Percentiles rank a stretch among this genome's conserved stretches.
Evolutionary conservation across 441 rosid genomes (phyloP).

Genomic region (Adansonia rubrostipa): DNA sequence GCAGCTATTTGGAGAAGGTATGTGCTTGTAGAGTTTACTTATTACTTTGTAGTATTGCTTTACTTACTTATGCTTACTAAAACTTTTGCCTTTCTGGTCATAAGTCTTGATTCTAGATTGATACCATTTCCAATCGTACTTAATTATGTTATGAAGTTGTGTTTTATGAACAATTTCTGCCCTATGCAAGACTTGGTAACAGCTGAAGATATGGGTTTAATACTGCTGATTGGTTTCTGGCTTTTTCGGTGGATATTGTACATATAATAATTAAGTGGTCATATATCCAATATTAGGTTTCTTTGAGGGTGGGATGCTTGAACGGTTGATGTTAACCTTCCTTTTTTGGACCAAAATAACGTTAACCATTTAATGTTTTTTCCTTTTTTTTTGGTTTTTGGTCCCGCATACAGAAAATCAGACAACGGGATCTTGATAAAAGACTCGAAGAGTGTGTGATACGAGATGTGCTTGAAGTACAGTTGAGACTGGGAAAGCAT

Average conservation of each 20-base stretch:
- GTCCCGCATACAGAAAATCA: conserved; percentile 34
- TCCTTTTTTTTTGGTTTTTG: neutral
- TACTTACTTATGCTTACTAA: neutral
- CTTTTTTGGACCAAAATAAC: too few species aligned
- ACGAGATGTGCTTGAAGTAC: neutral
- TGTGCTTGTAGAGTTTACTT: neutral
- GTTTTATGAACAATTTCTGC: neutral
- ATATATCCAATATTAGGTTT: neutral
- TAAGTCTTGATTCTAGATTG: neutral
- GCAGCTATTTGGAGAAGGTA: conserved; percentile 72
- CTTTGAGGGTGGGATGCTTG: neutral
- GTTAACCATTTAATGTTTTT: neutral
- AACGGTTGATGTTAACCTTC: too few species aligned
- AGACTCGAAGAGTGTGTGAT: neutral
- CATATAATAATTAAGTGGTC: neutral
- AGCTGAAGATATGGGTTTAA: neutral
- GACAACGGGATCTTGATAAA: neutral
- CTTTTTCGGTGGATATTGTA: neutral
- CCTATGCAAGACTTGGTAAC: neutral
- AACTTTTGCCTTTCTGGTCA: neutral
- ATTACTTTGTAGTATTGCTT: neutral
- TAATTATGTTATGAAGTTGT: neutral
- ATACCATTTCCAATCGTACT: neutral
- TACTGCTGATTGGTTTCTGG: neutral
- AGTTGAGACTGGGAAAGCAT: neutral